phyloP scores from a whole-genome alignment of 179 eudicot species.

The Silene coronaria region DNA sequence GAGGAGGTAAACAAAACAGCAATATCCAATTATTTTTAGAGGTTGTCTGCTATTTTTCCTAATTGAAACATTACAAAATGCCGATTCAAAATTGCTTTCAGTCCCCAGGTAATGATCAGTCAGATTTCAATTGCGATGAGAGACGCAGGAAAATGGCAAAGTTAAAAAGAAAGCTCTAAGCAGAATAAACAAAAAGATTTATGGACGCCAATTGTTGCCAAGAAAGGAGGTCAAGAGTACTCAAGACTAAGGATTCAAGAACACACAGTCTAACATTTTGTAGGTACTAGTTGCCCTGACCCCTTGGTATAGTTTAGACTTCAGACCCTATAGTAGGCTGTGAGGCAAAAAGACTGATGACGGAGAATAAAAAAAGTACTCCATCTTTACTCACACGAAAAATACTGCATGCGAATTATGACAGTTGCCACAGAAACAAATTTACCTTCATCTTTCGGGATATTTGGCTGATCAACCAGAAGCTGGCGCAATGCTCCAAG shows the following conservation, averaged over 20 bases:
- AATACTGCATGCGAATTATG: not conserved
- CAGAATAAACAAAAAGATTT: not conserved
- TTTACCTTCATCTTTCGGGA: conserved; percentile 73
- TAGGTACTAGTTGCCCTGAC: not conserved
- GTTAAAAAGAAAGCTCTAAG: not conserved
- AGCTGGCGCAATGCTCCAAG: conserved; percentile 68
- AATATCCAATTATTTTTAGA: not conserved
- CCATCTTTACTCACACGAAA: not conserved
- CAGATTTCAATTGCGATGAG: not conserved
- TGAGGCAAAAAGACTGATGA: not conserved
- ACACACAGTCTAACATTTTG: not conserved
- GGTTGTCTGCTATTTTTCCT: not conserved
- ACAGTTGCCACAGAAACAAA: conserved; percentile 2
- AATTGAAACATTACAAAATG: not conserved
- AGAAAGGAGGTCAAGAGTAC: not conserved
- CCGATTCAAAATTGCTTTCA: not conserved
- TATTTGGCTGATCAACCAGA: conserved; percentile 83
- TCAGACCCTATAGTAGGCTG: too few species aligned
- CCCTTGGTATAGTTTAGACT: not conserved
- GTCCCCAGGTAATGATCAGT: not conserved
- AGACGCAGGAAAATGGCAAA: not conserved
- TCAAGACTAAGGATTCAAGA: not conserved
- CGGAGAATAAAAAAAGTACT: not conserved
- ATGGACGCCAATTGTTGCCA: not conserved
- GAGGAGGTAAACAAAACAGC: not conserved